Percentiles rank a stretch among this genome's conserved stretches.
Conservation (phyloP, 177 flowering plant species). For the Telopea speciosissima region DNA sequence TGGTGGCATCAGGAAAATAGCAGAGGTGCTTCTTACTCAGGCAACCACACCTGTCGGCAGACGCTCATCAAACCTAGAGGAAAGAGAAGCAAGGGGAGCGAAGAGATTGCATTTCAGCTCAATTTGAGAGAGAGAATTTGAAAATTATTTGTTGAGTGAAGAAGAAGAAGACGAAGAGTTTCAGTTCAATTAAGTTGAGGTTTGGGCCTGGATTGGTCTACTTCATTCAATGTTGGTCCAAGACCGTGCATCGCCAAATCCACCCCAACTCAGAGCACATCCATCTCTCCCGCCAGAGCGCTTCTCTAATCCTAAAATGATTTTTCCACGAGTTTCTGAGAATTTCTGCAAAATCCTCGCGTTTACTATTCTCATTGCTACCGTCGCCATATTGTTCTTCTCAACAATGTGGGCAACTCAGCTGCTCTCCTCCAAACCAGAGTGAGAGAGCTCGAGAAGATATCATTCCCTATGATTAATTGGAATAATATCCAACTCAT, state of each 20-base stretch:
- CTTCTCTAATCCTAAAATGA: conserved; percentile 48
- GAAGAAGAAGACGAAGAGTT: no score
- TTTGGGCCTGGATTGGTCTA: neutral
- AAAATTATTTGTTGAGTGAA: neutral
- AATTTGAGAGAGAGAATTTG: no score
- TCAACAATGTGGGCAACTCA: conserved; percentile 57
- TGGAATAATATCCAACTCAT: conserved; percentile 45
- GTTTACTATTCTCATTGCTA: conserved; percentile 37
- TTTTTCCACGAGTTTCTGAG: conserved; percentile 70
- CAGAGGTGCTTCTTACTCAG: no score
- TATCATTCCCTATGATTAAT: conserved; percentile 43
- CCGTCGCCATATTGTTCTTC: conserved; percentile 71
- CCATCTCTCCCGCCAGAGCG: conserved; percentile 26
- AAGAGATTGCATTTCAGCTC: neutral
- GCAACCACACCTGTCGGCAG: conserved; percentile 2
- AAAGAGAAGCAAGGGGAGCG: neutral
- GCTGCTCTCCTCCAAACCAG: no score
- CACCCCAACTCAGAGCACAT: conserved; percentile 30
- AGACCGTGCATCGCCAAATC: conserved; percentile 50
- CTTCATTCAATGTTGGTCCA: conserved; percentile 81
- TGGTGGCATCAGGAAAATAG: no score
- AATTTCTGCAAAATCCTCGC: conserved; percentile 61
- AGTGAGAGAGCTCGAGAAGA: conserved; percentile 36
- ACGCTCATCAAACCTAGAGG: neutral
- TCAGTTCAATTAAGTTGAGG: no score